A percentile compares a stretch with the other conserved stretches of the same genome.
phyloP scores from a whole-genome alignment of 257 asterid genomes.

The Forsythia viridissima region DNA sequence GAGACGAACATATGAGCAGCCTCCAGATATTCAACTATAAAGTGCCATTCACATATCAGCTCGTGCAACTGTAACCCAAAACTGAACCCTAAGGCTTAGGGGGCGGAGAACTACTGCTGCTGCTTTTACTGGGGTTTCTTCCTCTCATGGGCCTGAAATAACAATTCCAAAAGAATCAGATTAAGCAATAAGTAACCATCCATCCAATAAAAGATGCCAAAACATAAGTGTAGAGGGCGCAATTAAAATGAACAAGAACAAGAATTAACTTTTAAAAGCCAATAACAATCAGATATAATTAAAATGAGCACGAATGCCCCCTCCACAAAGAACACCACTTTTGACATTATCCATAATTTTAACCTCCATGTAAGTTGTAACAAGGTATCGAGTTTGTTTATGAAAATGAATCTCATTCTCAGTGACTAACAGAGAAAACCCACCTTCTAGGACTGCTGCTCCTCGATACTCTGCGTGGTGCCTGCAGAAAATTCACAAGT shows the following conservation, averaged over 20 bases:
- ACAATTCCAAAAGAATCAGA: background rate
- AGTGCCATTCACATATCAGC: too few species aligned
- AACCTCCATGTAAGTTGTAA: background rate
- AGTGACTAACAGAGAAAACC: background rate
- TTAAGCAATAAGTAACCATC: background rate
- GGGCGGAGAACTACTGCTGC: constrained; percentile 43
- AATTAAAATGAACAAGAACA: too few species aligned
- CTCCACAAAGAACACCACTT: too few species aligned
- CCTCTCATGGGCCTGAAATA: constrained; percentile 40
- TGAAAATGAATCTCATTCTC: background rate
- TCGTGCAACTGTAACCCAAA: too few species aligned
- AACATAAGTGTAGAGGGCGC: background rate
- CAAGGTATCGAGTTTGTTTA: background rate
- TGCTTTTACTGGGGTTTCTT: constrained; percentile 44
- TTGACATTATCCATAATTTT: too few species aligned
- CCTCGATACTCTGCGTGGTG: constrained; percentile 39
- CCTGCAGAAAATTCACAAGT: constrained; percentile 27
- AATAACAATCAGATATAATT: too few species aligned
- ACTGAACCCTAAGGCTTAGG: constrained; percentile 26
- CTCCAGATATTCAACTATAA: too few species aligned
- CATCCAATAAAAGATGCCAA: background rate
- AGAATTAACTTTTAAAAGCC: too few species aligned
- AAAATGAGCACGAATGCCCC: too few species aligned
- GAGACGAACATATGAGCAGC: too few species aligned
- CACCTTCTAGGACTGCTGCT: constrained; percentile 60